phyloP scores from a whole-genome alignment of 2,329 filamentous ascomycete genomes.

The Escovopsis weberi region DNA sequence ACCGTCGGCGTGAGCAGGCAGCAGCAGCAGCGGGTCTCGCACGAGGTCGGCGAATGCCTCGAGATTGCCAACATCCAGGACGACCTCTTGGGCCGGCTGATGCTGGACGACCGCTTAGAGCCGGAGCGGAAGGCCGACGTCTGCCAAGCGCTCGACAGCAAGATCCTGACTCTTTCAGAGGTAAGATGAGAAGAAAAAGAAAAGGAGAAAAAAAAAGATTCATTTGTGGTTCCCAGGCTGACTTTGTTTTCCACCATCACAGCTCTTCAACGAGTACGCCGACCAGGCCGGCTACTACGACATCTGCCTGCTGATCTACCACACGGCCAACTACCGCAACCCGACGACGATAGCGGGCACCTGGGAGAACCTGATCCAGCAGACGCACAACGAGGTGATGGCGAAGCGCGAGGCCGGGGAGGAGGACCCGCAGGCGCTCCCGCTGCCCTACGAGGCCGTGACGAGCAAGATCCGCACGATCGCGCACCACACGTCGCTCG shows the following conservation, averaged over 20 bases:
- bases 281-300: constrained; percentile 90
- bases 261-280: constrained; percentile 89
- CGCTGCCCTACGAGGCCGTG: constrained; percentile 55
- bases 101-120: constrained; percentile 54
- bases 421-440: constrained; percentile 23
- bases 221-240: constrained; percentile 4
- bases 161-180: constrained; percentile 59
- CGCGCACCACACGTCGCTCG: constrained; percentile 48
- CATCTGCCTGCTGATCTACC: constrained; percentile 82
- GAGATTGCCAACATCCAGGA: constrained; percentile 94
- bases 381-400: constrained; percentile 45
- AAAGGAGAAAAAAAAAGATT: too few species aligned
- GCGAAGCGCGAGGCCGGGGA: constrained; percentile 29
- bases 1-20: constrained; percentile 64
- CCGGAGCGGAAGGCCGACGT: constrained; percentile 50
- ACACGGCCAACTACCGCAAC: constrained; percentile 82
- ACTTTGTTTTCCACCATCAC: constrained; percentile 4
- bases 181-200: constrained; percentile 34
- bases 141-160: constrained; percentile 56
- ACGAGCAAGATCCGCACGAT: constrained; percentile 49
- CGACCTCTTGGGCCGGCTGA: constrained; percentile 68
- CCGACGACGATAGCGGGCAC: constrained; percentile 69
- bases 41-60: constrained; percentile 71
- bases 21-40: constrained; percentile 69
- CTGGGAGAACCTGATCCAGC: constrained; percentile 70